Percentiles rank a stretch among this genome's conserved stretches.
Evolutionary conservation across 2,329 filamentous ascomycete genomes (phyloP).

Genomic region (Pseudophaeomoniella oleicola): DNA sequence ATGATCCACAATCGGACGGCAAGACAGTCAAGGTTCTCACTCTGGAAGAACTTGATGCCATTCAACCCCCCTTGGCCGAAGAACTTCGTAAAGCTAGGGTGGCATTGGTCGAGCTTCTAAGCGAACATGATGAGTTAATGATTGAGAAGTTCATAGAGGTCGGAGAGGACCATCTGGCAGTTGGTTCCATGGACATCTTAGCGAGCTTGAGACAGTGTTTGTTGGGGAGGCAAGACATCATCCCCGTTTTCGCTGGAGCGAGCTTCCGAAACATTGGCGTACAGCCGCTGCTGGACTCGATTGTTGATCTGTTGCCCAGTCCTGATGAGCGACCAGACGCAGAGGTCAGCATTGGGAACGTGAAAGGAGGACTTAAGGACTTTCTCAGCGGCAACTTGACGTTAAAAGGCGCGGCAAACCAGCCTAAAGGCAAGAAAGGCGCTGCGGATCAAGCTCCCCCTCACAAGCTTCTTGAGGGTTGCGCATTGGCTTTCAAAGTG

Average conservation of each 20-base stretch:
- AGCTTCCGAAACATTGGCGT: slow-evolving; percentile 92
- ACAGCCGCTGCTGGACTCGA: slow-evolving; percentile 75
- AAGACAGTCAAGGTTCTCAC: slow-evolving; percentile 43
- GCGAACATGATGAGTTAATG: slow-evolving; percentile 75
- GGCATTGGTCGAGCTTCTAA: slow-evolving; percentile 67
- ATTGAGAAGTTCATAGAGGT: slow-evolving; percentile 72
- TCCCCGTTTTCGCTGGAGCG: slow-evolving; percentile 80
- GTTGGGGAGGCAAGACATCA: slow-evolving; percentile 53
- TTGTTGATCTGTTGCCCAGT: slow-evolving; percentile 74
- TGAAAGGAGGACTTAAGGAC: slow-evolving; percentile 38
- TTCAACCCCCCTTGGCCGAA: slow-evolving; percentile 36
- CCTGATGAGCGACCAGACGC: slow-evolving; percentile 68
- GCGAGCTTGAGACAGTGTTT: slow-evolving; percentile 61
- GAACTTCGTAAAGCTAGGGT: slow-evolving; percentile 65
- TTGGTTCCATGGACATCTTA: slow-evolving; percentile 53
- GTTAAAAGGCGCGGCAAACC: slow-evolving; percentile 16
- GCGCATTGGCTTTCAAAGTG: slow-evolving; percentile 77
- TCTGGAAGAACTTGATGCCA: slow-evolving; percentile 36
- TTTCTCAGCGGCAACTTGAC: slow-evolving; percentile 31
- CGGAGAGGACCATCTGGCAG: slow-evolving; percentile 55
- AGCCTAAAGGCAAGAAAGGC: slow-evolving; percentile 26
- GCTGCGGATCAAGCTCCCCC: slow-evolving; percentile 24
- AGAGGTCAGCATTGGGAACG: slow-evolving; percentile 53
- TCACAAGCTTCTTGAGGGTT: slow-evolving; percentile 51
- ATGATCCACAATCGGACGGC: slow-evolving; percentile 53